Evolutionary conservation across 1,139 yeast species (phyloP).

Genomic region (Arxiozyma telluris): DNA sequence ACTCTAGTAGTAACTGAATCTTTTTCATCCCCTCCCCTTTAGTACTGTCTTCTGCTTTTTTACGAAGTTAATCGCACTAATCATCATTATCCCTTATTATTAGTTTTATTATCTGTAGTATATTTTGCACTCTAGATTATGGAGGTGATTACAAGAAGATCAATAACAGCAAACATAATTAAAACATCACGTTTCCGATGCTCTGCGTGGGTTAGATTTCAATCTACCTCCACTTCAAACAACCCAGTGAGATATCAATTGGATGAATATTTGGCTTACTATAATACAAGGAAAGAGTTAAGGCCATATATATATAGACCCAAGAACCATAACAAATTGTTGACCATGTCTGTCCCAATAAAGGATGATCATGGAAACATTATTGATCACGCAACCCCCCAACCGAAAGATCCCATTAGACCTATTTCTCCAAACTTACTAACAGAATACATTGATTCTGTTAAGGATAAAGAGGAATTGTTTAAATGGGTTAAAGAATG

Average conservation of each 20-base stretch:
- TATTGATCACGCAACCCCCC: slow-evolving; percentile 1
- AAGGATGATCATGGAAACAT: neutral
- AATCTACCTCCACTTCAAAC: neutral
- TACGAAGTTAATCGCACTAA: neutral
- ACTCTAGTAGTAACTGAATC: too few species aligned
- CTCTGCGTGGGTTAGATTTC: neutral
- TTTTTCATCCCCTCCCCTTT: too few species aligned
- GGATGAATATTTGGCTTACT: slow-evolving; percentile 20
- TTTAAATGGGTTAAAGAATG: slow-evolving; percentile 27
- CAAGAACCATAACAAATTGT: slow-evolving; percentile 40
- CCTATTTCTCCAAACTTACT: slow-evolving; percentile 32
- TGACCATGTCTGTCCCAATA: slow-evolving; percentile 34
- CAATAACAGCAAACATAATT: neutral
- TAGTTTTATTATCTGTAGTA: too few species aligned
- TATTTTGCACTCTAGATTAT: neutral
- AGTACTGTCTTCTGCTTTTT: too few species aligned
- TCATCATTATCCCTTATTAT: neutral
- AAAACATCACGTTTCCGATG: neutral
- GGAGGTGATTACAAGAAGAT: neutral
- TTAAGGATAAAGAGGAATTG: slow-evolving; percentile 31
- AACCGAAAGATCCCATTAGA: slow-evolving; percentile 33
- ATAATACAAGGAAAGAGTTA: slow-evolving; percentile 19
- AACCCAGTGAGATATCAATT: slow-evolving; percentile 6
- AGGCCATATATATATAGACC: slow-evolving; percentile 39
- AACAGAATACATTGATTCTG: slow-evolving; percentile 28